Evolutionary conservation across 257 asterid species (phyloP).

Genomic region (Lithospermum erythrorhizon): DNA sequence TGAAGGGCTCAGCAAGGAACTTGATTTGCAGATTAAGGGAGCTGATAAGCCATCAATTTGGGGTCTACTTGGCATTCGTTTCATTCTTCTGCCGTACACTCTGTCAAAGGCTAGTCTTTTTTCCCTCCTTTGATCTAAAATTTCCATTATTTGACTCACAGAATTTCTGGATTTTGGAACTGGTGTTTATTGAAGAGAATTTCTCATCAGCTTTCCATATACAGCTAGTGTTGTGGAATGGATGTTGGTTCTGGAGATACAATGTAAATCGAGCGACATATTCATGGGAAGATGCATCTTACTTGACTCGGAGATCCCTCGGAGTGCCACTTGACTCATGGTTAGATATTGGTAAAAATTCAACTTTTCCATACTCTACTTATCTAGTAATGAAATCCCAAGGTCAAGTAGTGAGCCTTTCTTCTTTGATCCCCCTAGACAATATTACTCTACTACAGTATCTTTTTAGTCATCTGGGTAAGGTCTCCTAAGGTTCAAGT

Average conservation of each 20-base stretch:
- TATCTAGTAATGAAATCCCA: neutral
- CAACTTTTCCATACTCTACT: neutral
- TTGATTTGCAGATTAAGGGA: constrained; percentile 82
- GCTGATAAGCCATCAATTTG: constrained; percentile 89
- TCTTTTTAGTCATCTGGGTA: neutral
- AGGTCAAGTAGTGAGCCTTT: neutral
- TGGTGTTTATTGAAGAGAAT: neutral
- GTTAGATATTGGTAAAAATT: neutral
- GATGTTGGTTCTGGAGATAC: neutral
- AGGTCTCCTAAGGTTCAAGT: neutral
- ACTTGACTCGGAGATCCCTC: neutral
- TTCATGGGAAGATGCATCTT: neutral
- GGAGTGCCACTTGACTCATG: neutral
- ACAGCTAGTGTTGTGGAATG: neutral
- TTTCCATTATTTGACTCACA: neutral
- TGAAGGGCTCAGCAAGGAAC: constrained; percentile 87
- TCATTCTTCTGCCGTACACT: constrained; percentile 84
- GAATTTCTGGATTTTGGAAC: neutral
- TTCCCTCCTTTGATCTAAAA: neutral
- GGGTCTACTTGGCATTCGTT: constrained; percentile 70
- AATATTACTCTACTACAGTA: too few relatives aligned
- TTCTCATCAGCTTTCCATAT: too few relatives aligned
- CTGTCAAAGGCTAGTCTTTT: constrained; percentile 46
- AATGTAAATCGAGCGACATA: neutral
- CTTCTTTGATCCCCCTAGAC: neutral